phyloP scores from a whole-genome alignment of 2,329 filamentous ascomycete genomes.

The Acrocalymma vagum region DNA sequence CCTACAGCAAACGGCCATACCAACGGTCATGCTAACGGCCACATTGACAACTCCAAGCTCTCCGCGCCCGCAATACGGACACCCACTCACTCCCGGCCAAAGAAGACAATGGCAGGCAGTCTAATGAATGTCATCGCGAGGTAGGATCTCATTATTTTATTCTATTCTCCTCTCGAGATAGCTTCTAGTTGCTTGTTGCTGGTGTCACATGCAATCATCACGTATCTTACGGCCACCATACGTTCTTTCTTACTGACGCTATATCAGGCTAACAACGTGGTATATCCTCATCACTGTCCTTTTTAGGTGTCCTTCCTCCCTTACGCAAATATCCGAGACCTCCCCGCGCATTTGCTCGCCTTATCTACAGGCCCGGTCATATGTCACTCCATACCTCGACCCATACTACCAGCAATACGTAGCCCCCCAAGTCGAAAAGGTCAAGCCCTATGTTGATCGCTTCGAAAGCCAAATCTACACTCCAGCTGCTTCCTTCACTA shows the following conservation, averaged over 20 bases:
- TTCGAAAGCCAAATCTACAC: constrained; percentile 69
- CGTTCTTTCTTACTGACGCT: constrained; percentile 9
- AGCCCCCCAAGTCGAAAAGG: constrained; percentile 80
- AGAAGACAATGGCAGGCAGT: constrained; percentile 31
- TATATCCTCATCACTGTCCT: constrained; percentile 82
- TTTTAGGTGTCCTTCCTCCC: constrained; percentile 80
- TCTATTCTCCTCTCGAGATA: not conserved
- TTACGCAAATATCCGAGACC: constrained; percentile 71
- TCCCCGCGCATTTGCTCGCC: constrained; percentile 84
- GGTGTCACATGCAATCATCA: too few relatives aligned
- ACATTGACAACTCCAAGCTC: constrained; percentile 35
- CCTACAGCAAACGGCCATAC: constrained; percentile 30
- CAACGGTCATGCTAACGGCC: constrained; percentile 32
- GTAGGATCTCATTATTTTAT: constrained; percentile 27
- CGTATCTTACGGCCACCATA: too few relatives aligned
- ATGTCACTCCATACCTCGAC: constrained; percentile 75
- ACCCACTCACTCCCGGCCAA: constrained; percentile 21
- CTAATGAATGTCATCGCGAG: constrained; percentile 43
- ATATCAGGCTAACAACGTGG: constrained; percentile 77
- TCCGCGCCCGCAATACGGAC: constrained; percentile 25
- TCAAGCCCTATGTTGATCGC: constrained; percentile 73
- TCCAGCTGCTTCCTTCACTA: constrained; percentile 72
- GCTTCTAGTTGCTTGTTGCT: not conserved
- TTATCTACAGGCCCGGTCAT: constrained; percentile 73
- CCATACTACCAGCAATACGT: constrained; percentile 89